Percentiles rank a stretch among this genome's conserved stretches.
Evolutionary conservation across 306 rosid species (phyloP).

Genomic region (Cicer chorassanicum): DNA sequence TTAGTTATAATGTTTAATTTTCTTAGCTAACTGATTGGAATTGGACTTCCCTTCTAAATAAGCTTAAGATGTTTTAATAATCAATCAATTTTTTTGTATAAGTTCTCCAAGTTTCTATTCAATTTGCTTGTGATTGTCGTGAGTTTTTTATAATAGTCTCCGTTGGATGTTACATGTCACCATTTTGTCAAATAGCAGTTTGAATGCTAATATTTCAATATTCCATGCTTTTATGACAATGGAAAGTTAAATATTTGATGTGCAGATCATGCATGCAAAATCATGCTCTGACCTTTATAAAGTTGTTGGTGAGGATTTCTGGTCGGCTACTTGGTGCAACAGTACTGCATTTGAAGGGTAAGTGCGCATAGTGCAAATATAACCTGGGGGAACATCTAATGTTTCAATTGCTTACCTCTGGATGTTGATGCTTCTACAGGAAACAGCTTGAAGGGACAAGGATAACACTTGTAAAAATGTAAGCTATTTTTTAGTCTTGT

Average conservation of each 20-base stretch:
- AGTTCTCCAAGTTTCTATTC: constrained; percentile 5
- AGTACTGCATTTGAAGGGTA: constrained; percentile 91
- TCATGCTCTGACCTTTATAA: constrained; percentile 85
- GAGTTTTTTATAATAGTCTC: background rate
- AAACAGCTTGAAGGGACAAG: constrained; percentile 96
- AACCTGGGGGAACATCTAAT: constrained; percentile 33
- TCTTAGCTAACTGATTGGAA: constrained; percentile 1
- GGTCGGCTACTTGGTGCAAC: constrained; percentile 95
- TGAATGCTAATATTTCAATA: constrained; percentile 3
- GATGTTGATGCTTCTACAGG: constrained; percentile 65
- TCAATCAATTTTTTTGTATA: background rate
- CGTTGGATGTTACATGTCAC: background rate
- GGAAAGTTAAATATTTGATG: constrained; percentile 34
- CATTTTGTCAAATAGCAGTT: background rate
- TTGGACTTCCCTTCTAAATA: constrained; percentile 32
- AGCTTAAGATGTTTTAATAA: background rate
- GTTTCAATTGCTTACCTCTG: constrained; percentile 47
- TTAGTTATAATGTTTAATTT: background rate
- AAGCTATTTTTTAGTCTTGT: constrained; percentile 41
- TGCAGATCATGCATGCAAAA: constrained; percentile 82
- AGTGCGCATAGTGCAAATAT: constrained; percentile 36
- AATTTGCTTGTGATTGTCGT: constrained; percentile 17
- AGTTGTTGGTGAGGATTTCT: constrained; percentile 88
- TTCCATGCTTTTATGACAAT: constrained; percentile 17
- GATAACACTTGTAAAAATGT: constrained; percentile 79